These are phyloP conservation scores for Hansenula lynferdii DNA, from an alignment of 1,139 yeast species.

Conservation along the genomic window DNA sequence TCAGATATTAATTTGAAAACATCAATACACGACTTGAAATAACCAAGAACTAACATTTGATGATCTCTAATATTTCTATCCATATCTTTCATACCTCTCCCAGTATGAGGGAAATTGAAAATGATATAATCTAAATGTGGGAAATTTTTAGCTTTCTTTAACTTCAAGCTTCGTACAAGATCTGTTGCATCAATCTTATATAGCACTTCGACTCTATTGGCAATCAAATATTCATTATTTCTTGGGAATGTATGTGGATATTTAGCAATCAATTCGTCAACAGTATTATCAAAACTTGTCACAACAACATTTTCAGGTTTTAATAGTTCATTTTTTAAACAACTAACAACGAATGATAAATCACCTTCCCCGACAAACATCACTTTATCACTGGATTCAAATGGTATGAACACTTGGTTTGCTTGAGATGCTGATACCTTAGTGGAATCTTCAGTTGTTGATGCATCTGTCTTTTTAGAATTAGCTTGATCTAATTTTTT, in stretches of 20 bases:
- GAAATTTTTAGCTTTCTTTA: slow-evolving; percentile 29
- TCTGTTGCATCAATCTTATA: slow-evolving; percentile 68
- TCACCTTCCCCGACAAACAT: slow-evolving; percentile 90
- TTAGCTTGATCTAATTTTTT: slow-evolving; percentile 18
- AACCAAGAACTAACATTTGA: slow-evolving; percentile 62
- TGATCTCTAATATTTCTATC: slow-evolving; percentile 80
- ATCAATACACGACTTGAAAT: slow-evolving; percentile 52
- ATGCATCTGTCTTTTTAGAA: slow-evolving; percentile 19
- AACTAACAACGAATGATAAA: slow-evolving; percentile 72
- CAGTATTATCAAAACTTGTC: slow-evolving; percentile 64
- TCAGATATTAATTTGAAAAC: slow-evolving; percentile 36
- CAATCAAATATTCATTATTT: slow-evolving; percentile 35
- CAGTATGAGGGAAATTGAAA: slow-evolving; percentile 95
- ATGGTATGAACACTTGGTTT: slow-evolving; percentile 47
- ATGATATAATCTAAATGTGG: slow-evolving; percentile 50
- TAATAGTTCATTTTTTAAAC: slow-evolving; percentile 47
- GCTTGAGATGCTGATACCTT: slow-evolving; percentile 20
- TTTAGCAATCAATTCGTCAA: slow-evolving; percentile 49
- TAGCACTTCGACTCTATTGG: slow-evolving; percentile 30
- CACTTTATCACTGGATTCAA: slow-evolving; percentile 44
- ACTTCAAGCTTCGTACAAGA: slow-evolving; percentile 44
- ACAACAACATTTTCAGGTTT: slow-evolving; percentile 55
- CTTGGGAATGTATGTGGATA: slow-evolving; percentile 54
- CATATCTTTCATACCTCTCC: slow-evolving; percentile 80
- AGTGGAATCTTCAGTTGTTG: slow-evolving; percentile 18